These are phyloP conservation scores for Austroboletus novae-zelandiae DNA, from an alignment of 1,284 basidiomycete genomes.

Conservation along the genomic window DNA sequence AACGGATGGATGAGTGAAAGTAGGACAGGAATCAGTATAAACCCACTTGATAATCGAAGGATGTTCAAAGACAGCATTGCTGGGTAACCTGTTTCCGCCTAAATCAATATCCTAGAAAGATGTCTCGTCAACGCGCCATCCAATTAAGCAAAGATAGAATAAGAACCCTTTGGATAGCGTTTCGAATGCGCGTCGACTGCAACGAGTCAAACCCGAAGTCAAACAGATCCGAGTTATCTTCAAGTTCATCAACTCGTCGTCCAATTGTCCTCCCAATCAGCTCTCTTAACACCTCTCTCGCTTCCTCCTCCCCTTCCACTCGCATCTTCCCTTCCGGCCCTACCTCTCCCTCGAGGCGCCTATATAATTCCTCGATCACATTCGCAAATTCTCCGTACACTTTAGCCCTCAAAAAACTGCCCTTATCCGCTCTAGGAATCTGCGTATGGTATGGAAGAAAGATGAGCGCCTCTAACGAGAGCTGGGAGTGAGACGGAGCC, in stretches of 20 bases:
- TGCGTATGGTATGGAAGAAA: conserved; percentile 42
- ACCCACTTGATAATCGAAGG: conserved; percentile 27
- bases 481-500: conserved; percentile 52
- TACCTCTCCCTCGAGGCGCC: conserved; percentile 42
- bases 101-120: conserved; percentile 21
- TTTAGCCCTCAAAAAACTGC: conserved; percentile 41
- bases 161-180: conserved; percentile 42
- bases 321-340: conserved; percentile 34
- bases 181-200: conserved; percentile 53
- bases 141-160: not conserved
- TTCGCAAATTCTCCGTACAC: conserved; percentile 51
- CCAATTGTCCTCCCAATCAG: too few relatives aligned
- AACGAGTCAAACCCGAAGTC: conserved; percentile 56
- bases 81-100: conserved; percentile 20
- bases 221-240: conserved; percentile 32
- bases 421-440: conserved; percentile 48
- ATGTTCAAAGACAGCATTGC: conserved; percentile 20
- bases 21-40: conserved; percentile 23
- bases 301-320: too few relatives aligned
- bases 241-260: too few relatives aligned
- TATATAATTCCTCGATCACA: conserved; percentile 47
- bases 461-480: conserved; percentile 51
- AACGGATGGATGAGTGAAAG: too few relatives aligned
- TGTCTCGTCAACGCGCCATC: conserved; percentile 2
- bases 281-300: too few relatives aligned